Conservation (phyloP, 129 eudicot genomes). For the Escallonia herrerae region DNA sequence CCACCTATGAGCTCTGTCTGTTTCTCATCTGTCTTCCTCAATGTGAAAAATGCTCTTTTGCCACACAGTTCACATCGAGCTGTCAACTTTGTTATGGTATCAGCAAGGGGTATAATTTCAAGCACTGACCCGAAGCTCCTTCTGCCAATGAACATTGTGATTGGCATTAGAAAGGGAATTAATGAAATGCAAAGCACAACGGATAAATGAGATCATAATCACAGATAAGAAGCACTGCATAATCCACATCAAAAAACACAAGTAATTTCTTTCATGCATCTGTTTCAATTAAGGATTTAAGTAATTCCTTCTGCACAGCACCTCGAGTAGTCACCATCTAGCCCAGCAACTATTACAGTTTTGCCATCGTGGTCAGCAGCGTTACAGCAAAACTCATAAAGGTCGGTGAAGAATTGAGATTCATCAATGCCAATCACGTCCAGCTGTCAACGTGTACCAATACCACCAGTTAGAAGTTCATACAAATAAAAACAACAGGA, state of each 20-base stretch:
- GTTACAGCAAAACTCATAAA: slow-evolving; percentile 82
- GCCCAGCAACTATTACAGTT: slow-evolving; percentile 78
- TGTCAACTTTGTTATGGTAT: slow-evolving; percentile 75
- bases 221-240: background rate
- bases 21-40: slow-evolving; percentile 59
- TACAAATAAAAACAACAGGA: no score
- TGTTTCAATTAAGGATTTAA: no score
- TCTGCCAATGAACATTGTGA: slow-evolving; percentile 37
- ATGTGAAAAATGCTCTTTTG: slow-evolving; percentile 67
- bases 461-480: no score
- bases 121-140: slow-evolving; percentile 98
- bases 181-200: background rate
- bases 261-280: background rate
- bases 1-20: slow-evolving; percentile 80
- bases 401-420: slow-evolving; percentile 91
- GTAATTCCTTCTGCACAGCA: background rate
- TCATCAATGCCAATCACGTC: slow-evolving; percentile 97
- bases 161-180: background rate
- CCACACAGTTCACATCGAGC: slow-evolving; percentile 91
- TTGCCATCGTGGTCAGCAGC: slow-evolving; percentile 93
- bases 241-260: background rate
- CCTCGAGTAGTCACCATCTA: slow-evolving; percentile 97
- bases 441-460: slow-evolving; percentile 37
- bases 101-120: slow-evolving; percentile 84
- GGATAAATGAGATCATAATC: background rate